A percentile compares a stretch with the other conserved stretches of the same genome.
Evolutionary conservation across 257 asterid species (phyloP).

Genomic region (Rhazya stricta): DNA sequence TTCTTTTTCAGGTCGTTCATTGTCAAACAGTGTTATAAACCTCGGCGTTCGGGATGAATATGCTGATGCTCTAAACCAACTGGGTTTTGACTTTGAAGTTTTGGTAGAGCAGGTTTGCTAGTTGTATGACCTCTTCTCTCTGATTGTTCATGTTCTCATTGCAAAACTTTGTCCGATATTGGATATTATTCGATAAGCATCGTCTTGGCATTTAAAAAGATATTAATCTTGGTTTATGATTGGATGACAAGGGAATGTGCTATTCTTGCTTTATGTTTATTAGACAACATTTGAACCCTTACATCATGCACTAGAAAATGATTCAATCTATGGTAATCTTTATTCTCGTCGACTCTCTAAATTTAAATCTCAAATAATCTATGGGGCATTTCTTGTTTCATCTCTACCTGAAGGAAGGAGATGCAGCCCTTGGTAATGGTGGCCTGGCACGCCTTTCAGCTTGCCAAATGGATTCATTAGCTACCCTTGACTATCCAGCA

Average conservation of each 20-base stretch:
- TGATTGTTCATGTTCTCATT: not conserved
- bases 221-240: not conserved
- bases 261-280: not conserved
- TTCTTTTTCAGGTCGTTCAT: constrained; percentile 40
- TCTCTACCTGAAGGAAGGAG: constrained; percentile 37
- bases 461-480: constrained; percentile 54
- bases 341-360: not conserved
- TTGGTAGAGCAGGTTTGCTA: constrained; percentile 46
- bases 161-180: not conserved
- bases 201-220: not conserved
- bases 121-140: constrained; percentile 2
- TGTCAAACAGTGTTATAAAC: constrained; percentile 49
- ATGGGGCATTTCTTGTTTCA: constrained; percentile 7
- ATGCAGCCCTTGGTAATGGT: constrained; percentile 55
- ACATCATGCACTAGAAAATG: not conserved
- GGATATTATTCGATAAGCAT: not conserved
- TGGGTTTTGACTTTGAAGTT: constrained; percentile 51
- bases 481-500: constrained; percentile 47
- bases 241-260: not conserved
- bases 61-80: constrained; percentile 43
- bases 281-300: not conserved
- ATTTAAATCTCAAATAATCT: not conserved
- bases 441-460: constrained; percentile 55
- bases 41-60: constrained; percentile 48
- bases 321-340: not conserved